Conservation (phyloP, 768 basidiomycete species). For the Sarcomyxa edulis region DNA sequence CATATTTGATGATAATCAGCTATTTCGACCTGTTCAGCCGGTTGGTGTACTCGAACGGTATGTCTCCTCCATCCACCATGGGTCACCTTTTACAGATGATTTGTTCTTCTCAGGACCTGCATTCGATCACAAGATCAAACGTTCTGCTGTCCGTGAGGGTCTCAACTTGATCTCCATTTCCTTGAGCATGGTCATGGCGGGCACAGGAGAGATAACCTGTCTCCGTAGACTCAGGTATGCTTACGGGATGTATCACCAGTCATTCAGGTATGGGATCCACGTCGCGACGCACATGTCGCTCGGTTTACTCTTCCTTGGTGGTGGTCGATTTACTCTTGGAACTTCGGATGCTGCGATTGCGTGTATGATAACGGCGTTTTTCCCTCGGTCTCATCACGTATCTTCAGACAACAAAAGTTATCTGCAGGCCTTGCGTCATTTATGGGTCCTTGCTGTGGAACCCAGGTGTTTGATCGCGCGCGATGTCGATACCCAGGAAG, state of each 20-base stretch:
- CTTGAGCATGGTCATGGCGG: constrained; percentile 93
- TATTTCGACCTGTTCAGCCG: constrained; percentile 79
- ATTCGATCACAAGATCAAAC: constrained; percentile 86
- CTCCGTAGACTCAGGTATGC: constrained; percentile 82
- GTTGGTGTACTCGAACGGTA: constrained; percentile 64
- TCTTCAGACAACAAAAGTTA: constrained; percentile 88
- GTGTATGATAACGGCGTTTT: constrained; percentile 85
- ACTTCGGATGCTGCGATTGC: constrained; percentile 91
- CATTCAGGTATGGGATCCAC: constrained; percentile 83
- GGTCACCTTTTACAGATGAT: constrained; percentile 3
- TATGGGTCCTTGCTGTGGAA: constrained; percentile 96
- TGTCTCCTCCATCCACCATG: constrained; percentile 18
- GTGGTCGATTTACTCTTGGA: constrained; percentile 88
- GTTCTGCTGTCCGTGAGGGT: constrained; percentile 82
- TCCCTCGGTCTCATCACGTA: constrained; percentile 76
- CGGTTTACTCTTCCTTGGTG: constrained; percentile 89
- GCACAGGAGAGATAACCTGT: constrained; percentile 90
- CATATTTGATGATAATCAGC: constrained; percentile 75
- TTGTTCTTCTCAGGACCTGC: constrained; percentile 48
- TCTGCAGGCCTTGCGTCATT: constrained; percentile 87
- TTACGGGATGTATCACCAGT: constrained; percentile 77
- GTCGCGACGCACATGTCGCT: constrained; percentile 87
- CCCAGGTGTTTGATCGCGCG: constrained; percentile 88
- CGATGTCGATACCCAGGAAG: constrained; percentile 88
- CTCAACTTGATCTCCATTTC: constrained; percentile 84